These are phyloP conservation scores for Hyparrhenia diplandra DNA, from an alignment of 176 grass and related monocot species.

Conservation along the genomic window DNA sequence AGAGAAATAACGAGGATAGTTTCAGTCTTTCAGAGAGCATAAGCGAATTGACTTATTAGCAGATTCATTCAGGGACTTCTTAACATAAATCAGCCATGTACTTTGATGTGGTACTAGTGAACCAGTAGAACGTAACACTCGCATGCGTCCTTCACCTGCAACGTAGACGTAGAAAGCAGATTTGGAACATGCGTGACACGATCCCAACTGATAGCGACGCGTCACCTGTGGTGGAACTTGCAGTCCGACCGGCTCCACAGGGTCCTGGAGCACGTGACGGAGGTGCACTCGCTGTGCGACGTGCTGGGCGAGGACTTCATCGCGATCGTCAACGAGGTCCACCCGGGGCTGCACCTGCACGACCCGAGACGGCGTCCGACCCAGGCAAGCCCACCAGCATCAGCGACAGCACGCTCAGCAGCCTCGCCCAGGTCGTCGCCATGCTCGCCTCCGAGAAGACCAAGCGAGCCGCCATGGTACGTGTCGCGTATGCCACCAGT, in stretches of 20 bases:
- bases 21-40: too few species aligned
- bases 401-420: conserved; percentile 52
- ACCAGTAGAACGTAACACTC: background rate
- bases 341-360: conserved; percentile 46
- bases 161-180: background rate
- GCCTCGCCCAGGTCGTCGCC: conserved; percentile 42
- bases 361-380: conserved; percentile 11
- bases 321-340: conserved; percentile 49
- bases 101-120: too few species aligned
- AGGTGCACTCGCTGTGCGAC: conserved; percentile 64
- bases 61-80: background rate
- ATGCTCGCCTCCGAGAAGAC: conserved; percentile 48
- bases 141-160: background rate
- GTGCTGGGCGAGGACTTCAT: conserved; percentile 60
- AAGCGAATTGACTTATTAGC: background rate
- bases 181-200: background rate
- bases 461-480: conserved; percentile 40
- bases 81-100: background rate
- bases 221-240: background rate
- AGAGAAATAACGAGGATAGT: background rate
- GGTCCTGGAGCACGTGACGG: conserved; percentile 51
- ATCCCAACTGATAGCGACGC: background rate
- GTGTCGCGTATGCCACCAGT: too few species aligned
- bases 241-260: conserved; percentile 46
- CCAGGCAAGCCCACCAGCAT: conserved; percentile 59